phyloP scores from a whole-genome alignment of 1,284 basidiomycete species.

The Sporisorium reilianum region DNA sequence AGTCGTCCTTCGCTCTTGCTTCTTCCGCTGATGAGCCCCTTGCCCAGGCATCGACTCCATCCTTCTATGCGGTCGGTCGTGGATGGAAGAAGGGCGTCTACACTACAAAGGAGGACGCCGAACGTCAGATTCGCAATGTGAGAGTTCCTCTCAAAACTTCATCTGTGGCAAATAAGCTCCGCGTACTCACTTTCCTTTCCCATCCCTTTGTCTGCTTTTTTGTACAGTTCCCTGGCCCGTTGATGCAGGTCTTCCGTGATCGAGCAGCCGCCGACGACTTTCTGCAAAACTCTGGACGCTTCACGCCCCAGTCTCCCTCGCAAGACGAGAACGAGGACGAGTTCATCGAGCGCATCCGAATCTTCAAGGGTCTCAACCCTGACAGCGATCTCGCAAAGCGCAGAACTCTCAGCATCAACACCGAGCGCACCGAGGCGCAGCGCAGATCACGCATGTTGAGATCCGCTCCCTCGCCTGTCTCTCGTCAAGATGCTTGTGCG shows the following conservation, averaged over 20 bases:
- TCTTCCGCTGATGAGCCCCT: background rate
- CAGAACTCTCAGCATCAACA: slow-evolving; percentile 21
- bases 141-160: slow-evolving; percentile 10
- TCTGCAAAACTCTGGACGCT: slow-evolving; percentile 20
- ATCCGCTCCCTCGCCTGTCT: slow-evolving; percentile 17
- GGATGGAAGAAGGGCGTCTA: slow-evolving; percentile 58
- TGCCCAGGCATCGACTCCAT: slow-evolving; percentile 6
- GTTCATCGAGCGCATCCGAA: slow-evolving; percentile 31
- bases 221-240: slow-evolving; percentile 45
- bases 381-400: slow-evolving; percentile 24
- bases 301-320: slow-evolving; percentile 3
- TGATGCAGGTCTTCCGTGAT: slow-evolving; percentile 36
- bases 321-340: slow-evolving; percentile 37
- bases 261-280: slow-evolving; percentile 39
- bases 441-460: slow-evolving; percentile 27
- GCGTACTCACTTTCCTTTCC: background rate
- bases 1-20: slow-evolving; percentile 4
- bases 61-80: slow-evolving; percentile 43
- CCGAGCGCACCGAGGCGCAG: slow-evolving; percentile 39
- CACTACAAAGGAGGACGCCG: slow-evolving; percentile 37
- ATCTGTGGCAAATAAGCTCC: background rate
- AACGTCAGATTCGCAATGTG: slow-evolving; percentile 45
- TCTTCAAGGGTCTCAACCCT: slow-evolving; percentile 38
- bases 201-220: no score
- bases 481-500: slow-evolving; percentile 3